Base-by-base conservation (phyloP, 2,329 filamentous ascomycete genomes). In the Phyllosticta citribraziliensis region DNA sequence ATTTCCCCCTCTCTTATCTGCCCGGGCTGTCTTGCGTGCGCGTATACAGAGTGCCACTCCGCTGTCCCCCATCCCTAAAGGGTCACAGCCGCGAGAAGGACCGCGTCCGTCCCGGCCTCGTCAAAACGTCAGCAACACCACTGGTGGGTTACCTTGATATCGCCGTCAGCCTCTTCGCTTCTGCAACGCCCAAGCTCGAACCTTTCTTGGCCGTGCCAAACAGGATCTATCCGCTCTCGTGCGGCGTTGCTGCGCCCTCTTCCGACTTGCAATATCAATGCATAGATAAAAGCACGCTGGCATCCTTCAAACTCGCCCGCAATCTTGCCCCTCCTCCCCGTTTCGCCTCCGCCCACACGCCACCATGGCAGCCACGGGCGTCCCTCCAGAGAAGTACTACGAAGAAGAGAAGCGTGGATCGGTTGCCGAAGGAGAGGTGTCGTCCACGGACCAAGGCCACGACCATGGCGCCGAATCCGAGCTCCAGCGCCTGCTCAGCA, bases 401-500 rank as follows among this genome's bases (percentile, higher is more conserved):
- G 1, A 25, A 11, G 59, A 61, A 24, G 53, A 52, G 54, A 61
- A 61, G 59, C 59, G 33, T 47, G 55, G 47, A 47, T 56, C 54
- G 27, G 47, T 61, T n/a, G 27, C 52, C 25, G 54, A 61, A 24
- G 59, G 54, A 27, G 59, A 57, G 12, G 59, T 54, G 25, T 60
- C 58, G 35, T 30, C 55, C 14, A 25, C 51, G 35, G 40, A 17
- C 35, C 4, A 17, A 5, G 25, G 12, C 17, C 25, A 54, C 35
- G 68, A 69, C 63, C 61, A 69, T 66, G 68, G 68, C 47, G 68
- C 68, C 11, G 67, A 72, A 27, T 70, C 64, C 10, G 68, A 76
- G 58, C 70, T 79, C 19, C 70, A 72, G 52, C 72, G 76, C 19
- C 66, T 69, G 5, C 70, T 79, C 35, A 70, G 72, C 63, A 77